phyloP scores from a whole-genome alignment of 106 monocot species.

The Iris macrosiphon region DNA sequence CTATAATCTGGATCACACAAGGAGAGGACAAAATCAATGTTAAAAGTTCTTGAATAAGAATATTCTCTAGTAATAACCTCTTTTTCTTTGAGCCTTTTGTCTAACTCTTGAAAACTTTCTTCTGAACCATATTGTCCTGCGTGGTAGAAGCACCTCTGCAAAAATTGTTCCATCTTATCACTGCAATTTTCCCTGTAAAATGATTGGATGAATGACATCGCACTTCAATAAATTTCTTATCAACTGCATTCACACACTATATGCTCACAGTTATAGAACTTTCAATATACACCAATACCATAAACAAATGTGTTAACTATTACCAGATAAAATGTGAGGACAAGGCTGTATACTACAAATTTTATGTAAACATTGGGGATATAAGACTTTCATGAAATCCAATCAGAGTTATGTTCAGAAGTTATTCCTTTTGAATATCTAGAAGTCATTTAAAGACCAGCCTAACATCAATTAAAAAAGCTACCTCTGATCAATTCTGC shows the following conservation, averaged over 20 bases:
- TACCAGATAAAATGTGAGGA: neutral
- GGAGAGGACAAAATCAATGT: too few species aligned
- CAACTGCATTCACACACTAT: too few species aligned
- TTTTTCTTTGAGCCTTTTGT: constrained; percentile 52
- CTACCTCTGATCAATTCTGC: constrained; percentile 73
- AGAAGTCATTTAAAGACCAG: neutral
- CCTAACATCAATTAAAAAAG: neutral
- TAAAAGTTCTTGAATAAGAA: too few species aligned
- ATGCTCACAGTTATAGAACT: neutral
- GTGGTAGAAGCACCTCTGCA: constrained; percentile 79
- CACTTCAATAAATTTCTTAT: neutral
- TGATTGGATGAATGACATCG: neutral
- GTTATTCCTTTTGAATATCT: neutral
- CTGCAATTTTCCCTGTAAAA: constrained; percentile 58
- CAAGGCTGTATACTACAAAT: neutral
- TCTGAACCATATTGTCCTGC: constrained; percentile 70
- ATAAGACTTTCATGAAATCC: neutral
- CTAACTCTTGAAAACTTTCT: constrained; percentile 50
- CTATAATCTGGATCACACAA: too few species aligned
- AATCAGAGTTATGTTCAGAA: neutral
- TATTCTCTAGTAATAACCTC: too few species aligned
- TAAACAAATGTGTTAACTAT: neutral
- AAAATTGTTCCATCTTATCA: constrained; percentile 80
- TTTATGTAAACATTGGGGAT: neutral
- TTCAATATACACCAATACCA: neutral